These are phyloP conservation scores for Nothophaeocryptopus gaeumannii DNA, from an alignment of 2,329 filamentous ascomycete genomes.

Conservation along the genomic window DNA sequence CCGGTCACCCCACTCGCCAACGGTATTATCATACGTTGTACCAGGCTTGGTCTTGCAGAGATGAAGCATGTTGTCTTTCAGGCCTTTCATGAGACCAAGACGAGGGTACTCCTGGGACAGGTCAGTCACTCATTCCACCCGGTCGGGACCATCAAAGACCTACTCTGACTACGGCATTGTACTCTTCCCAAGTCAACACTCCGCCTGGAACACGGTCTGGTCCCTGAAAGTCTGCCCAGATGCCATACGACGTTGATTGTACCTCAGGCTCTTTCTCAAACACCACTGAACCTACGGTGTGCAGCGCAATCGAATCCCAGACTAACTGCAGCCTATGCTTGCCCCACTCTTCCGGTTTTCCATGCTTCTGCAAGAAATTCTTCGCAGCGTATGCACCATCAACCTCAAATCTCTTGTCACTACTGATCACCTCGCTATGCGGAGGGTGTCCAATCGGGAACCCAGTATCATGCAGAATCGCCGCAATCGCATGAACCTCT, in stretches of 20 bases:
- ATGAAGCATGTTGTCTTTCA: constrained; percentile 41
- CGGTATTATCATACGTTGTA: constrained; percentile 39
- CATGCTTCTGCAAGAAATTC: constrained; percentile 37
- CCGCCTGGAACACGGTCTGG: constrained; percentile 22
- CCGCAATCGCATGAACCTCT: constrained; percentile 24
- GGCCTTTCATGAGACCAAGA: constrained; percentile 33
- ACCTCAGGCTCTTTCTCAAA: constrained; percentile 47
- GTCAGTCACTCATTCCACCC: neutral
- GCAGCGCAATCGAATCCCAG: constrained; percentile 52
- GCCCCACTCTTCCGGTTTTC: constrained; percentile 36
- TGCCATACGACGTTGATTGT: constrained; percentile 27
- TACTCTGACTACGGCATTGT: constrained; percentile 20
- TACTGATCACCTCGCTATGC: constrained; percentile 40
- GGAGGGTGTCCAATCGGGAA: constrained; percentile 42
- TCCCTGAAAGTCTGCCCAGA: constrained; percentile 25
- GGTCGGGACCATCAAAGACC: neutral
- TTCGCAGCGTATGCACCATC: constrained; percentile 49
- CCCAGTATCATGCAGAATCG: constrained; percentile 38
- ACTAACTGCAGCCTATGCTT: constrained; percentile 45
- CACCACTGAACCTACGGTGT: constrained; percentile 40
- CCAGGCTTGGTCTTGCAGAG: constrained; percentile 43
- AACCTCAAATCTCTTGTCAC: constrained; percentile 51
- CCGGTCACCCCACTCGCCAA: constrained; percentile 36
- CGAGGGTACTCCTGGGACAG: constrained; percentile 34
- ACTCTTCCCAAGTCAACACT: constrained; percentile 22